Evolutionary conservation across 805 yeast species (phyloP).

Genomic region (Lipomyces spencermartinsiae): DNA sequence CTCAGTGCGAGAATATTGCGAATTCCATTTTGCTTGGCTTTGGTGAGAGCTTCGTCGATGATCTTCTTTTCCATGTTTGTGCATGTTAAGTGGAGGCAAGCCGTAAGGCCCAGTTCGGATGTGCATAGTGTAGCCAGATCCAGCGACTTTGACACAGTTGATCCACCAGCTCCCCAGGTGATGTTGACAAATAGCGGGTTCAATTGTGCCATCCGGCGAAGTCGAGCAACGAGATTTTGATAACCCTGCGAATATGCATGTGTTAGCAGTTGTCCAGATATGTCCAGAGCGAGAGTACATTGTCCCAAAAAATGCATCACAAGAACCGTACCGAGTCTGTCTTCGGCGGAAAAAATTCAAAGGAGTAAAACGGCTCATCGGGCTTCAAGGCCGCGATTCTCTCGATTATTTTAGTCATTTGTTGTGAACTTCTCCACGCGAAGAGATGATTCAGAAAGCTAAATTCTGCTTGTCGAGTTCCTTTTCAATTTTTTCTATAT

Average conservation of each 20-base stretch:
- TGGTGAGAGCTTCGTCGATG: conserved; percentile 77
- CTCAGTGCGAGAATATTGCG: conserved; percentile 88
- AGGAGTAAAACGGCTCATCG: conserved; percentile 72
- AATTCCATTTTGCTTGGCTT: conserved; percentile 79
- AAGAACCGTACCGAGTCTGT: conserved; percentile 65
- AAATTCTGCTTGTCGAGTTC: background rate
- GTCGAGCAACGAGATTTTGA: conserved; percentile 81
- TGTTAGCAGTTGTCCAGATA: background rate
- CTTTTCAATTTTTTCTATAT: background rate
- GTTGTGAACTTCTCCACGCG: background rate
- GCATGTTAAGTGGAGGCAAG: conserved; percentile 94
- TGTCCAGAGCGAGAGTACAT: background rate
- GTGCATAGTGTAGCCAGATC: conserved; percentile 82
- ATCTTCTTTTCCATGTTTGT: conserved; percentile 83
- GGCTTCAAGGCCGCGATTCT: conserved; percentile 56
- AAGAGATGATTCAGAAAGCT: background rate
- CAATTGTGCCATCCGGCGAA: conserved; percentile 84
- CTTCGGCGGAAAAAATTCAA: conserved; percentile 98
- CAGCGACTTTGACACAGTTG: conserved; percentile 84
- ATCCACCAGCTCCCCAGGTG: conserved; percentile 99
- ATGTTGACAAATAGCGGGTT: conserved; percentile 91
- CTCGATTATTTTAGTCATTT: conserved; percentile 47
- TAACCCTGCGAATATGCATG: conserved; percentile 58
- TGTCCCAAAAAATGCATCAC: no score
- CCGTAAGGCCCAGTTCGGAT: conserved; percentile 77